phyloP scores from a whole-genome alignment of 78 protist species.

The Speleostelium caveatum region DNA sequence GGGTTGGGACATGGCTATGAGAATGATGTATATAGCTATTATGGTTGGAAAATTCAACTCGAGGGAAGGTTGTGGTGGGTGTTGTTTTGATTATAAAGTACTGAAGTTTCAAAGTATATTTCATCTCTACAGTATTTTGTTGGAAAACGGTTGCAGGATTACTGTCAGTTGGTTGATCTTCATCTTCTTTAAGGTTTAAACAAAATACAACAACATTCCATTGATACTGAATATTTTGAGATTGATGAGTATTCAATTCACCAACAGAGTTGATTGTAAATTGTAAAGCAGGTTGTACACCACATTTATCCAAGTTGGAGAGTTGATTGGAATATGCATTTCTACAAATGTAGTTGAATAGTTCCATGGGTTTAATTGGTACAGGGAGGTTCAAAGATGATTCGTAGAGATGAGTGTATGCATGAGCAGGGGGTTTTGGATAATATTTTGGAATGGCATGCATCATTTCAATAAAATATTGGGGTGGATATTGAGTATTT shows the following conservation, averaged over 20 bases:
- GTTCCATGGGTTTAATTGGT: slow-evolving; percentile 28
- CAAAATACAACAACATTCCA: slow-evolving; percentile 69
- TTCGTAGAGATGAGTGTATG: slow-evolving; percentile 47
- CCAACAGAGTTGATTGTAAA: slow-evolving; percentile 19
- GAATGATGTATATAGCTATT: neutral
- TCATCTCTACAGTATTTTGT: neutral
- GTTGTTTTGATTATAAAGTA: slow-evolving; percentile 61
- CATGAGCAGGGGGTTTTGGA: slow-evolving; percentile 80
- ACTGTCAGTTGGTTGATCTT: slow-evolving; percentile 3
- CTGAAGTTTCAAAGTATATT: slow-evolving; percentile 27
- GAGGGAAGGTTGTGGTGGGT: slow-evolving; percentile 43
- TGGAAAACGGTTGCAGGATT: neutral
- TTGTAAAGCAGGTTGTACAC: slow-evolving; percentile 41
- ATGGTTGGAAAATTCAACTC: slow-evolving; percentile 32
- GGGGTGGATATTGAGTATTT: slow-evolving; percentile 14
- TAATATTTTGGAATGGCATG: slow-evolving; percentile 58
- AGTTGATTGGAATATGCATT: slow-evolving; percentile 14
- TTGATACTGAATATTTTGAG: neutral
- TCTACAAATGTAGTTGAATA: slow-evolving; percentile 27
- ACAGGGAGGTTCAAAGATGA: neutral
- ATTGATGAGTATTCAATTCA: neutral
- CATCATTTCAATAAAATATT: slow-evolving; percentile 74
- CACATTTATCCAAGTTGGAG: slow-evolving; percentile 17
- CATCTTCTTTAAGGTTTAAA: slow-evolving; percentile 18
- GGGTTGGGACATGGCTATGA: too few species aligned